Base-by-base conservation (phyloP, 805 yeast species). In the Kodamaea kaohsiungensis region DNA sequence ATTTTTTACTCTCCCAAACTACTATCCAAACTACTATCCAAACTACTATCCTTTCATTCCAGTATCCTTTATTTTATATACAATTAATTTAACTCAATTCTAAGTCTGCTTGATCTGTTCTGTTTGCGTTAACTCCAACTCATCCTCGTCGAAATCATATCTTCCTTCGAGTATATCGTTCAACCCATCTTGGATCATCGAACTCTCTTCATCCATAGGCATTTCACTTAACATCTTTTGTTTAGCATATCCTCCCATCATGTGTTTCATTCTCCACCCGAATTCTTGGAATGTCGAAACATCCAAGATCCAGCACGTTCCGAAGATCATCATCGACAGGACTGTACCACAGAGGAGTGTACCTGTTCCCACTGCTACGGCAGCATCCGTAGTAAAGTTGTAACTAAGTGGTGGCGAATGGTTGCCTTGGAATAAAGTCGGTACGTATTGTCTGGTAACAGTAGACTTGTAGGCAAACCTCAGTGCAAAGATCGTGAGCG, bases 311-410 rank as follows among this genome's bases (percentile, higher is more conserved):
- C 97, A 91, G 62, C 90, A 85, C 2, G 84, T 76, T 1, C 96
- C 96, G 40, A 89, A 81, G 1, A 85, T 74, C 3, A 83, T 70
- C 90, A 89, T 89, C 1, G 89, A 81, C 61, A 87, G 80, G 0
- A 90, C 82, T 0, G 91, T 80, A 0, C 85, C 79, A 2, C 97
- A 89, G 15, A 92, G 72, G 47, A 88, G 70, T 0, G 96, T 83
- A 1, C 97, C 96, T 42, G 89, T 86, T 0, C 87, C 83, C 2
- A 92, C 90, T 0, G 97, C 97, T 42, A 85, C 84, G 35, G 90
- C 82, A 1, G 97, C 97, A 67, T 91, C 97, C 52, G 84, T 82
- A 57, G 89, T 84, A 65, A 89, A 85, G 30, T 88, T 86, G 64
- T 86, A 88, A 42, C 76, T 64, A n/a, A 84, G 77, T 4, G 97